A percentile compares a stretch with the other conserved stretches of the same genome.
phyloP scores from a whole-genome alignment of 169 alveolate species.

The Eimeria sp. region DNA sequence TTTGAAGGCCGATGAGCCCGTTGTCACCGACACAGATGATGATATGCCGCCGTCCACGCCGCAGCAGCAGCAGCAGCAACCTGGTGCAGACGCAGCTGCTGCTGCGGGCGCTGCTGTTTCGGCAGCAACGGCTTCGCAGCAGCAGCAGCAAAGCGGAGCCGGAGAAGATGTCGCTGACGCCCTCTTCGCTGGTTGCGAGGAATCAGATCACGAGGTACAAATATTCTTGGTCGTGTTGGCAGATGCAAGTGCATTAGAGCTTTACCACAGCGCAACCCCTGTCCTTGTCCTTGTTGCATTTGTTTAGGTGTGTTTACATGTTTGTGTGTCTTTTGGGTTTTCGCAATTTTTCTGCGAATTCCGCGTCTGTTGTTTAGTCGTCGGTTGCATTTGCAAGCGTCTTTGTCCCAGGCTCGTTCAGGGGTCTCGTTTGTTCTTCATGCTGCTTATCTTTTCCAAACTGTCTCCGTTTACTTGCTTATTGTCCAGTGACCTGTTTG shows the following conservation, averaged over 20 bases:
- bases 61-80: conserved; percentile 50
- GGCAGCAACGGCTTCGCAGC: conserved; percentile 30
- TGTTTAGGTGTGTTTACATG: neutral
- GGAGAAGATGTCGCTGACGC: conserved; percentile 68
- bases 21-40: conserved; percentile 87
- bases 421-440: neutral
- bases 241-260: neutral
- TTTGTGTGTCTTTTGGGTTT: neutral
- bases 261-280: no score
- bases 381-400: neutral
- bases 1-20: conserved; percentile 89
- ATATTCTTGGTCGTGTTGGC: neutral
- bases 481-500: no score
- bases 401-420: neutral
- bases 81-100: neutral
- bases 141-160: conserved; percentile 50
- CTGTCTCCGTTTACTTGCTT: no score
- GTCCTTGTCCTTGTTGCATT: neutral
- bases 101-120: conserved; percentile 21
- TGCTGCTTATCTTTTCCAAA: no score
- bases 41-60: conserved; percentile 75
- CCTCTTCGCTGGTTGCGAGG: conserved; percentile 66
- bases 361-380: neutral
- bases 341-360: neutral
- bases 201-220: conserved; percentile 56